Evolutionary conservation across 1,139 yeast species (phyloP), one percentile per base, ranked within the genome.

Genomic region (Diutina catenulata): DNA sequence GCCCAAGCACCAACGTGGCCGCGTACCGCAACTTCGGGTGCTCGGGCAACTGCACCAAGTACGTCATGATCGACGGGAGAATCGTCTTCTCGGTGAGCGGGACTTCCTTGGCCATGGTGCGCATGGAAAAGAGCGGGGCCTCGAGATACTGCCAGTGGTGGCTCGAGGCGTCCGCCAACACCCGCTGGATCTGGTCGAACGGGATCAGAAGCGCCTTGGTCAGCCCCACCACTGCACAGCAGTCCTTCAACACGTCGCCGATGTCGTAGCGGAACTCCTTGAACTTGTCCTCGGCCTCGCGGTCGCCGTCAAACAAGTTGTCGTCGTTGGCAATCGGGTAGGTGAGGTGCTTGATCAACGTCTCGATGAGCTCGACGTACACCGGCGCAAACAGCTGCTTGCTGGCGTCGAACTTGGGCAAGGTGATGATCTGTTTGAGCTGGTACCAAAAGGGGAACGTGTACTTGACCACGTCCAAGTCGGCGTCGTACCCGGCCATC

Each of bases 101-200:
- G 11, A 93, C 86, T 53, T 83, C 95, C 46, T 87, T 80, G 1
- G 97, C 98, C 95, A 93, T 87, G 1, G 95, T 80, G 49, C 98
- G 74, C 70, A 91, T 70, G 23, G 88, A 74, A 51, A 93, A 93
- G 38, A 93, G 63, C 4, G 96, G 82, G 1, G 96, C 94, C 59
- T 93, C 99, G 41, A 87, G 65, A 36, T 71, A 68, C 59, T 88
- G 97, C 98, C 98, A 91, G 33, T 59, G 55, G 7, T 46, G 47
- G 31, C 57, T 55, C 43, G 74, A 55, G 18, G 63, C 53, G 3
- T 53, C 45, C 9, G 20, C n/a, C 21, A 31, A 21, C 10, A 31
- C 14, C n/a, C 16, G 2, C 47, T 70, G 70, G 39, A 80, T 64
- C 47, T 66, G 68, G 37, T 60, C 61, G 51, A 76, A 77, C 16